Evolutionary conservation across 177 flowering plant species (phyloP).

Genomic region (Vitis hybrid): DNA sequence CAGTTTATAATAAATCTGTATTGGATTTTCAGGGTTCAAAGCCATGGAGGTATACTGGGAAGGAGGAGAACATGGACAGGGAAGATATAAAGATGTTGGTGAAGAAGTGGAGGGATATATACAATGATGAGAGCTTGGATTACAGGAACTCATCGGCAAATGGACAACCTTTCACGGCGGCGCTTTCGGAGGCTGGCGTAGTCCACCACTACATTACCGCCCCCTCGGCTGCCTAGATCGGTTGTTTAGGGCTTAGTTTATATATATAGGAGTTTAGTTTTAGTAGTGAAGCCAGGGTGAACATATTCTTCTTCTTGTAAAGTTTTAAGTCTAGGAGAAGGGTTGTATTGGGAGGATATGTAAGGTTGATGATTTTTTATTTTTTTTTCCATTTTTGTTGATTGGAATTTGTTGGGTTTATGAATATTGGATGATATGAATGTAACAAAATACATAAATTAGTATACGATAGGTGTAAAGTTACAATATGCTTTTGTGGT

Average conservation of each 20-base stretch:
- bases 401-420: not conserved
- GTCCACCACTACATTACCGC: conserved; percentile 23
- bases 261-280: no score
- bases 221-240: conserved; percentile 44
- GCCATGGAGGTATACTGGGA: conserved; percentile 36
- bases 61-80: conserved; percentile 33
- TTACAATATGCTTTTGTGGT: no score
- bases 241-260: no score
- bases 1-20: no score
- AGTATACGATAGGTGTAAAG: no score
- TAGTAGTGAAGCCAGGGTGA: no score
- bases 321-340: no score
- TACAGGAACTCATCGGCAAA: not conserved
- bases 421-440: no score
- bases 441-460: no score
- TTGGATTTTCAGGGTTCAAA: not conserved
- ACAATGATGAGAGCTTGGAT: conserved; percentile 21
- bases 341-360: no score
- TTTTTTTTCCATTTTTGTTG: not conserved
- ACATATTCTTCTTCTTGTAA: no score
- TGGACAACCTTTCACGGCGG: conserved; percentile 19
- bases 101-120: conserved; percentile 32
- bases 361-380: not conserved
- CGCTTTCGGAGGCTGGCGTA: conserved; percentile 34
- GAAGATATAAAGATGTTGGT: conserved; percentile 29